phyloP scores from a whole-genome alignment of 768 basidiomycete genomes.

The Fibroporia radiculosa region DNA sequence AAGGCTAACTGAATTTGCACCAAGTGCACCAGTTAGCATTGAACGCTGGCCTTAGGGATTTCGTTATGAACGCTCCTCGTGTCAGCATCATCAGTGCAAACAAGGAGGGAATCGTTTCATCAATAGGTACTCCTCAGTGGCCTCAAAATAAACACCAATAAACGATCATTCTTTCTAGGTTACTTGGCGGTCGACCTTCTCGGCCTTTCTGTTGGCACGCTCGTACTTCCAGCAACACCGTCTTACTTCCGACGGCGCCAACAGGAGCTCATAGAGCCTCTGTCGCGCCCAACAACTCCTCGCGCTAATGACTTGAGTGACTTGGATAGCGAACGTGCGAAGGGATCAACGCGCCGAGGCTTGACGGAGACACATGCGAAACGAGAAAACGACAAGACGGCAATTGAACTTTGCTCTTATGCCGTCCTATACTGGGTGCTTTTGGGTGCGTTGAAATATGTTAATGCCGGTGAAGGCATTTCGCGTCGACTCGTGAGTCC shows the following conservation, averaged over 20 bases:
- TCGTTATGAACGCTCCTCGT: conserved; percentile 61
- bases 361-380: conserved; percentile 14
- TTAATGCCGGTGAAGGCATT: conserved; percentile 33
- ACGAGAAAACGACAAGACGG: conserved; percentile 66
- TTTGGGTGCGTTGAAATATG: conserved; percentile 31
- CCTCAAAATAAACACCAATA: not conserved
- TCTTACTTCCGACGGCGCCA: conserved; percentile 59
- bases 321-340: conserved; percentile 13
- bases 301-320: conserved; percentile 11
- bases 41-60: conserved; percentile 49
- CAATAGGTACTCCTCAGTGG: conserved; percentile 49
- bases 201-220: conserved; percentile 74
- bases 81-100: conserved; percentile 63
- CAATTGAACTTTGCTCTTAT: conserved; percentile 71
- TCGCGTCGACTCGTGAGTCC: conserved; percentile 55
- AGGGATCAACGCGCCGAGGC: not conserved
- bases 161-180: conserved; percentile 34
- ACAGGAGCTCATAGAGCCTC: conserved; percentile 17
- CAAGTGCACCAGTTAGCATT: conserved; percentile 64
- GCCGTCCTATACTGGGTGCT: conserved; percentile 71
- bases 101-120: conserved; percentile 86
- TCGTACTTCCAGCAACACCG: conserved; percentile 73
- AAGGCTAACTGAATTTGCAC: not conserved
- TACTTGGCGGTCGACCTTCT: conserved; percentile 88
- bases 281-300: not conserved